A percentile compares a stretch with the other conserved stretches of the same genome.
Evolutionary conservation across 768 basidiomycete species (phyloP).

Genomic region (Piloderma croceum): DNA sequence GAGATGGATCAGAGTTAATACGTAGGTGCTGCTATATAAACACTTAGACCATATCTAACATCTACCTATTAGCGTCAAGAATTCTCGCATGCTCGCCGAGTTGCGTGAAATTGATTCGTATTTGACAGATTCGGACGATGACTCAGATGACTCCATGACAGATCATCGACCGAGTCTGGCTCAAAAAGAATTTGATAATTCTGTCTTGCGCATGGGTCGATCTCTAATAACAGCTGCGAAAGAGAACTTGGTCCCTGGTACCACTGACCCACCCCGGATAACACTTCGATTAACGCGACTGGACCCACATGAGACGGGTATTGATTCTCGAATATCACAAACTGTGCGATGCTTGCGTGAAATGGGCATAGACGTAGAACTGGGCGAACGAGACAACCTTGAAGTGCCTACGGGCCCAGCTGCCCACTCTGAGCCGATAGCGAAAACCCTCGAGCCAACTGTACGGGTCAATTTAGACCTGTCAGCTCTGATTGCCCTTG

Average conservation of each 20-base stretch:
- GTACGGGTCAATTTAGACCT: conserved; percentile 72
- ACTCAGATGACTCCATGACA: conserved; percentile 40
- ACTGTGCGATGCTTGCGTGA: conserved; percentile 51
- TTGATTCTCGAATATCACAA: conserved; percentile 53
- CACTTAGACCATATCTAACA: conserved; percentile 2
- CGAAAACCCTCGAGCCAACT: conserved; percentile 42
- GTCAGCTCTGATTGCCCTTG: conserved; percentile 76
- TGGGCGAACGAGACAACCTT: conserved; percentile 48
- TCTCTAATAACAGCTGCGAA: conserved; percentile 58
- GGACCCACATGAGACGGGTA: conserved; percentile 33
- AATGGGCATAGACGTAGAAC: conserved; percentile 62
- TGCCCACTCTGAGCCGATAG: conserved; percentile 1
- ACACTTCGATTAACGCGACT: conserved; percentile 70
- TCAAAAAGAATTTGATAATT: conserved; percentile 61
- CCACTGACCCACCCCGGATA: conserved; percentile 37
- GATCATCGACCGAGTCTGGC: conserved; percentile 34
- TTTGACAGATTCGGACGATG: conserved; percentile 52
- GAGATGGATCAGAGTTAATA: conserved; percentile 82
- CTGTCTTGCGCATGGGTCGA: conserved; percentile 65
- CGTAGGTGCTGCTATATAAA: conserved; percentile 45
- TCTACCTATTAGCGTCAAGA: conserved; percentile 71
- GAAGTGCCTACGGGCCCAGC: too few relatives aligned
- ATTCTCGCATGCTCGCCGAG: conserved; percentile 69
- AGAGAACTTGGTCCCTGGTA: conserved; percentile 30
- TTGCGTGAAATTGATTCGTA: conserved; percentile 84